Evolutionary conservation across 2,329 filamentous ascomycete species (phyloP).

Genomic region (Aspergillus unguis): DNA sequence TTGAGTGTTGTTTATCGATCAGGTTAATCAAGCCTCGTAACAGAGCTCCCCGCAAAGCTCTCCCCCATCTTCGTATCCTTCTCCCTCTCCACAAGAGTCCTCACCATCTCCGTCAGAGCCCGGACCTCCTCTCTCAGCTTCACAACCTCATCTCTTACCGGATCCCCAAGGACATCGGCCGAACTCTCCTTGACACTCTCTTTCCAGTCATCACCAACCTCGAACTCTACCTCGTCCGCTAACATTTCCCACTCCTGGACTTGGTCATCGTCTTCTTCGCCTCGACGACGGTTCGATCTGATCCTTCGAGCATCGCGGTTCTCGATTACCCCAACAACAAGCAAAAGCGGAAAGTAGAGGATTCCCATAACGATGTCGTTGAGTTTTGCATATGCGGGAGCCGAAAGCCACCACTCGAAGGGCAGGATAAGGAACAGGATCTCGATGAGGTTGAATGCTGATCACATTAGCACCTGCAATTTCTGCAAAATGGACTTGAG

Average conservation of each 20-base stretch:
- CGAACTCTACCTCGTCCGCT: constrained; percentile 66
- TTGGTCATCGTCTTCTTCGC: constrained; percentile 85
- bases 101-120: constrained; percentile 62
- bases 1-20: too few species aligned
- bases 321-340: constrained; percentile 73
- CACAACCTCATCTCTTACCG: constrained; percentile 63
- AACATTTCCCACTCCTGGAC: constrained; percentile 93
- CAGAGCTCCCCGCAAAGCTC: not conserved
- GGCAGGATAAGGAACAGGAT: constrained; percentile 73
- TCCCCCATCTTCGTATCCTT: constrained; percentile 6
- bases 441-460: constrained; percentile 83
- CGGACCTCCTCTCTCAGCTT: constrained; percentile 52
- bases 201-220: constrained; percentile 73
- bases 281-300: constrained; percentile 67
- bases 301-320: constrained; percentile 64
- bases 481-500: not conserved
- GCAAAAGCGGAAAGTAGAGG: constrained; percentile 78
- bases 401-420: constrained; percentile 94
- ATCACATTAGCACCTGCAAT: not conserved
- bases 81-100: constrained; percentile 47
- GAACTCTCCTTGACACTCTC: constrained; percentile 73
- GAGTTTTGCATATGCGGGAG: constrained; percentile 67
- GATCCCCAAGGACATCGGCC: constrained; percentile 78
- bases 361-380: constrained; percentile 87
- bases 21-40: too few species aligned